phyloP scores from a whole-genome alignment of 2,329 filamentous ascomycete genomes.

The Phyllosticta citribraziliensis region DNA sequence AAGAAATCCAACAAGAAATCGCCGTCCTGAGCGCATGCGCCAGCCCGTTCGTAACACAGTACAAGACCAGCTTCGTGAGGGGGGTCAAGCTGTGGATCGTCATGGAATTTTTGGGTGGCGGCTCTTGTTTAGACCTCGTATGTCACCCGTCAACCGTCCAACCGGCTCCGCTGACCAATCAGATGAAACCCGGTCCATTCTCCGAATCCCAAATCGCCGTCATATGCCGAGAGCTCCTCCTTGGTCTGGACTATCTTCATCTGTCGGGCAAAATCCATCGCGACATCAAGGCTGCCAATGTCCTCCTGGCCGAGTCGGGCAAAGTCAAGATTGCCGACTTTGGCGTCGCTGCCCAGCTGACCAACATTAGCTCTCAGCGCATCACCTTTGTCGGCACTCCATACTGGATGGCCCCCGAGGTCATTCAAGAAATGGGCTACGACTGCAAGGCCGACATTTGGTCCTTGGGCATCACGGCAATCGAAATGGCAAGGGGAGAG shows the following conservation, averaged over 20 bases:
- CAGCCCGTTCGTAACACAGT: constrained; percentile 88
- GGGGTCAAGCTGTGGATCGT: constrained; percentile 98
- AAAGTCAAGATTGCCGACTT: constrained; percentile 97
- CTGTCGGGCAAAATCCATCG: constrained; percentile 91
- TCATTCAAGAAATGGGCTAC: constrained; percentile 95
- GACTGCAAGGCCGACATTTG: constrained; percentile 97
- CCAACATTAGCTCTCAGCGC: constrained; percentile 93
- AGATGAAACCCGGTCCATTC: constrained; percentile 87
- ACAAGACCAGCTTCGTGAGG: constrained; percentile 91
- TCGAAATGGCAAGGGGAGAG: constrained; percentile 85
- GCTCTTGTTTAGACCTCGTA: constrained; percentile 78
- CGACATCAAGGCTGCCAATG: constrained; percentile 93
- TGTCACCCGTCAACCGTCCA: background rate
- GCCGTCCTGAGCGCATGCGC: constrained; percentile 89
- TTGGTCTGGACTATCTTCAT: constrained; percentile 87
- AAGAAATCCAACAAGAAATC: constrained; percentile 97
- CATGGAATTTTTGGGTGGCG: constrained; percentile 95
- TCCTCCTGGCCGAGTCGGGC: constrained; percentile 81
- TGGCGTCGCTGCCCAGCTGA: constrained; percentile 90
- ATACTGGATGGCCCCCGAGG: constrained; percentile 98
- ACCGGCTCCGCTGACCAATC: constrained; percentile 17
- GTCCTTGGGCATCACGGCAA: constrained; percentile 89
- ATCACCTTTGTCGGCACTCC: constrained; percentile 97
- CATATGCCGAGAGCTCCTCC: constrained; percentile 81
- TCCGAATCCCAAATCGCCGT: constrained; percentile 87